Evolutionary conservation across 2,329 filamentous ascomycete genomes (phyloP), one percentile per base, ranked within the genome.

Genomic region (Colletotrichum orbiculare): DNA sequence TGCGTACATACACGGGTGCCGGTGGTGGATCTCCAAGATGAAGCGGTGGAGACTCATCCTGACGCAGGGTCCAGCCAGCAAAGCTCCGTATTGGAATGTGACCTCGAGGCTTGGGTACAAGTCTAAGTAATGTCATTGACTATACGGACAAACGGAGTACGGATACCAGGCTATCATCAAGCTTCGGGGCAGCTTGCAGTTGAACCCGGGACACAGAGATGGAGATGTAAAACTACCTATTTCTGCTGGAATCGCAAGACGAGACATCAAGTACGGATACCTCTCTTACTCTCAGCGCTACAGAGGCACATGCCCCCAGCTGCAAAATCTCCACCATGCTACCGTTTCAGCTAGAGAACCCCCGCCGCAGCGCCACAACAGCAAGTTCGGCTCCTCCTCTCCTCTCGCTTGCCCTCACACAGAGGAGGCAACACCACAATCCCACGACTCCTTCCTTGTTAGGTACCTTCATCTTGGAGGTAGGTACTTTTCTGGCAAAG

Each of bases 281-380:
- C 38, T 38, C 37, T 13, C 42, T 9, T 42, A 35, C 45, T 59
- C 43, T 13, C 42, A n/a, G 43, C 13, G 15, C 43, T 46, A n/a
- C 35, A 60, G 56, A 64, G 45, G 49, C 38, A 38, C 25, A 60
- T 55, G 54, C 55, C 35, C 54, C 34, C 41, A 46, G 52, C 39
- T 38, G 8, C 56, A 47, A 39, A 35, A 66, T 66, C 38, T 42
- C 60, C 54, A 59, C 53, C 5, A 38, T 13, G 25, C 42, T 50
- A 66, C 61, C 58, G 67, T 68, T 68, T 68, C 67, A 67, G 53
- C 55, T 68, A 67, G 47, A 67, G 46, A 48, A 38, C 41, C 47
- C 53, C 56, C 48, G 47, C 67, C 58, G 35, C 53, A 59, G 56
- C 67, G 64, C 60, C 64, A 64, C 60, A 43, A 56, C 13, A 49